A percentile compares a stretch with the other conserved stretches of the same genome.
Evolutionary conservation across 2,329 filamentous ascomycete species (phyloP).

Genomic region (Biscogniauxia mediterranea): DNA sequence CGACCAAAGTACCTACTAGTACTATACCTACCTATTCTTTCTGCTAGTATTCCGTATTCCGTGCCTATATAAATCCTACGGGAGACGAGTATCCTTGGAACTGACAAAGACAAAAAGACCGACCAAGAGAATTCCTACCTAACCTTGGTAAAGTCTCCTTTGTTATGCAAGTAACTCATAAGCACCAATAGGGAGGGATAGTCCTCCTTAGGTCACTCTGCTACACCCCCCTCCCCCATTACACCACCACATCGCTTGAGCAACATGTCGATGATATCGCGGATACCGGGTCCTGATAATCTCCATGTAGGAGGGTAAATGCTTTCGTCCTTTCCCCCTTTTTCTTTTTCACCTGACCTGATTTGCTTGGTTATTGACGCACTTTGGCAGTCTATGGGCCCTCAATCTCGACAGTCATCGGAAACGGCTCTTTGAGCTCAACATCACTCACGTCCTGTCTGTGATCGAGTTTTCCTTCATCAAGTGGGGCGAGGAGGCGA

Average conservation of each 20-base stretch:
- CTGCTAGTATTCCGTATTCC: too few relatives aligned
- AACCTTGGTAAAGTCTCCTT: too few relatives aligned
- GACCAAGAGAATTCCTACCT: too few relatives aligned
- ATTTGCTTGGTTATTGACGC: slow-evolving; percentile 2
- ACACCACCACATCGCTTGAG: background rate
- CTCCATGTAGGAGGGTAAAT: slow-evolving; percentile 78
- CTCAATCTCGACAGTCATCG: slow-evolving; percentile 59
- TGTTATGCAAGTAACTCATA: too few relatives aligned
- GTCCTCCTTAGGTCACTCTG: too few relatives aligned
- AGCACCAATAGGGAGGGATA: too few relatives aligned
- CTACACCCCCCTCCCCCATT: too few relatives aligned
- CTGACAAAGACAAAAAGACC: too few relatives aligned
- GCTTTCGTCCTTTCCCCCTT: background rate
- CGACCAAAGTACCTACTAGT: too few relatives aligned
- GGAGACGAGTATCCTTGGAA: too few relatives aligned
- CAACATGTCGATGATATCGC: slow-evolving; percentile 62
- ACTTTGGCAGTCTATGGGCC: slow-evolving; percentile 65
- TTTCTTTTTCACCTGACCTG: background rate
- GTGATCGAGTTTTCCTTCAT: slow-evolving; percentile 55
- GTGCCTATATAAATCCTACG: too few relatives aligned
- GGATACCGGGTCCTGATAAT: slow-evolving; percentile 66
- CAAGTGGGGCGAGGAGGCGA: slow-evolving; percentile 43
- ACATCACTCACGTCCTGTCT: slow-evolving; percentile 89
- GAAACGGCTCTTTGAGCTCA: slow-evolving; percentile 65
- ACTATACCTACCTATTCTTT: too few relatives aligned